Evolutionary conservation across 2,329 filamentous ascomycete genomes (phyloP), one percentile per base, ranked within the genome.

Genomic region (Scytalidium lignicola): DNA sequence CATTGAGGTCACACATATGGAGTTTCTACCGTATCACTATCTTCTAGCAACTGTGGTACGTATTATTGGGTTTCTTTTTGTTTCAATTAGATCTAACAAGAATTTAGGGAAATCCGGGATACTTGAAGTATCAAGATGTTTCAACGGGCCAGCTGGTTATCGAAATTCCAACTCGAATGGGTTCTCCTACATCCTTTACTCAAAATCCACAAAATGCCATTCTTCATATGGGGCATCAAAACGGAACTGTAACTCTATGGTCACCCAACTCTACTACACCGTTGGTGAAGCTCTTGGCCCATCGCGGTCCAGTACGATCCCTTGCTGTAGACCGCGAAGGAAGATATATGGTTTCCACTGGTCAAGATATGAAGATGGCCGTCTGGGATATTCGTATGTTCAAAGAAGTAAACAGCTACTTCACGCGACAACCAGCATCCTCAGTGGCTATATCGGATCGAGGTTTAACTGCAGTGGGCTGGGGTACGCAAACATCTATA

Each of bases 21-120:
- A 97, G 68, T 99, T 96, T 65, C 74, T 97, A 13, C 92, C 92
- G 1, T 97, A 96, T 65, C 93, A 99, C 67, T 99, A 95, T 67
- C 81, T 99, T 40, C 77, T 99, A 44, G 88, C 88, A 17, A 95
- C 90, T 17, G 79, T 92, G 61, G 86, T 88, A 69, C 74, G 83
- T 77, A 50, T 13, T 37, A 37, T 37, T 17, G 12, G 7, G 26
- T 13, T 28, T 7, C n/a, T 15, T 8, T n/a, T 37, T 4, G 7
- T 17, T 37, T 37, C 12, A 37, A 4, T n/a, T 37, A 13, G 32
- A 40, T 49, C 53, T 64, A 53, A 65, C 19, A 19, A 1, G 39
- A 26, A 46, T n/a, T 21, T 15, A 82, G 80, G 89, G 89, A 52
- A 85, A 88, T 58, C 83, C 85, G 42, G 92, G 92, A 37, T 88